Evolutionary conservation across 1,284 basidiomycete genomes (phyloP).

Genomic region (Cutaneotrichosporon sp.): DNA sequence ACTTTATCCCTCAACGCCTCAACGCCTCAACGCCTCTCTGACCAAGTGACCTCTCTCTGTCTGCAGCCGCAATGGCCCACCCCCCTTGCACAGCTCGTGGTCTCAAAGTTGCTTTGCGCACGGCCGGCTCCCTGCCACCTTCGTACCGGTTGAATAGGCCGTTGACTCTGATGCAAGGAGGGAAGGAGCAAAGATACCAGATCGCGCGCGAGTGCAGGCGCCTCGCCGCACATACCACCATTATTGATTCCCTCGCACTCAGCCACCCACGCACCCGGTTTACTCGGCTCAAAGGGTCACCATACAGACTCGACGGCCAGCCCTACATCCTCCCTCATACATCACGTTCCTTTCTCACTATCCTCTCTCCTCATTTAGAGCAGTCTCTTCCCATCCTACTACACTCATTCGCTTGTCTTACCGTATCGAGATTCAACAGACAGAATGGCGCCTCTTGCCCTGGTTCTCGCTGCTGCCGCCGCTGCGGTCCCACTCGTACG

Average conservation of each 20-base stretch:
- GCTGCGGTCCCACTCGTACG: not conserved
- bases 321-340: not conserved
- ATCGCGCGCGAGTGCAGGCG: not conserved
- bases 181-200: not conserved
- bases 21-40: too few relatives aligned
- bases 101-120: too few relatives aligned
- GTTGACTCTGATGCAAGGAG: too few relatives aligned
- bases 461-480: conserved; percentile 5
- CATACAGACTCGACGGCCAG: not conserved
- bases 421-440: not conserved
- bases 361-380: not conserved
- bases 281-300: not conserved
- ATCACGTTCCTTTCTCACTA: not conserved
- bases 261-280: not conserved
- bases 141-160: too few relatives aligned
- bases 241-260: not conserved
- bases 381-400: not conserved
- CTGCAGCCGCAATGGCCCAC: too few relatives aligned
- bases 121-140: too few relatives aligned
- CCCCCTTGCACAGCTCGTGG: too few relatives aligned
- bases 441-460: not conserved
- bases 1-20: too few relatives aligned
- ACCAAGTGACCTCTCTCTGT: too few relatives aligned
- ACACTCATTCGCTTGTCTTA: not conserved
- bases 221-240: not conserved